Evolutionary conservation across 2,329 filamentous ascomycete genomes (phyloP), one percentile per base, ranked within the genome.

Genomic region (Fusarium sp.): DNA sequence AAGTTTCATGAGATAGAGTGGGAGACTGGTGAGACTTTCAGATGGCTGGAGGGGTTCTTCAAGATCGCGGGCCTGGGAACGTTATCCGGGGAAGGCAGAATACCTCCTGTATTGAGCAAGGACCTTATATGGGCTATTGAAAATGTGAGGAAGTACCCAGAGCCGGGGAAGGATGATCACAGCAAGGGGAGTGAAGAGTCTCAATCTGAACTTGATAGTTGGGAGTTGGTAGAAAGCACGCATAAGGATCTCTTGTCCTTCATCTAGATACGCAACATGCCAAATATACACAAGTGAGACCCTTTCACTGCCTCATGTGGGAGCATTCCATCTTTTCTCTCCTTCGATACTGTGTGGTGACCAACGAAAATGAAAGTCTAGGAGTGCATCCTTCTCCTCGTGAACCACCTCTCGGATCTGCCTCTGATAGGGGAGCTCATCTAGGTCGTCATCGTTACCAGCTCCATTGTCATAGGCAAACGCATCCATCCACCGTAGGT

Each of bases 1-100:
- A 84, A 83, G 48, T 90, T 89, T 66, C 88, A 90, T 73, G 86
- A 88, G 48, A 82, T 90, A 9, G 76, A 82, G 6, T 89, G 86
- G 86, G 86, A 88, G 15, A 80, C 80, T 7, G 86, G 86, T 0
- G 86, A 89, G 77, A 89, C 87, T 0, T 71, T 83, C 4, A 80
- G 79, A 14, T 90, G 84, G 81, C 78, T 90, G 6, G 77, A 79
- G 2, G 80, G 79, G 16, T 72, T 89, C 48, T 89, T 84, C 75
- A 73, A 80, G 12, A 80, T 89, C 55, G 85, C 87, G 0, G 88
- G 88, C 0, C 76, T 90, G 38, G 83, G 83, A 0, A 83, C 80
- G 20, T 74, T 90, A 45, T 79, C 78, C 31, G 87, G 86, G 2
- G 82, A 86, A 20, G 86, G 86, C 0, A 81, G 83, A 42, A 76